Evolutionary conservation across 2,329 filamentous ascomycete species (phyloP), one percentile per base, ranked within the genome.

Genomic region (Arthroderma sp.): DNA sequence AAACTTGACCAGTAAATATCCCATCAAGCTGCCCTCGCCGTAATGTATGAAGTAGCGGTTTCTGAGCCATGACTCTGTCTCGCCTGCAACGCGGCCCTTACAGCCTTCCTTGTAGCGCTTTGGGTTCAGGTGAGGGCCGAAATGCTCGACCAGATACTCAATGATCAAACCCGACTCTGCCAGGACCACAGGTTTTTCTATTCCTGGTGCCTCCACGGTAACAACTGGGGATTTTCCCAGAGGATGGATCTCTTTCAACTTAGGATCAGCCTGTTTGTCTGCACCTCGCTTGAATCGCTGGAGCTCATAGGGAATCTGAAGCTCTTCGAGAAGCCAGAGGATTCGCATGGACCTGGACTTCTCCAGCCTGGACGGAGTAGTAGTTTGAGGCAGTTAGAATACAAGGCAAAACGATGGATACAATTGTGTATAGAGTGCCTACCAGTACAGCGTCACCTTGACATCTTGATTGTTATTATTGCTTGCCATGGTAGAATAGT

Each of bases 201-300:
- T 62, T 0, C 60, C 62, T 1, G 70, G 62, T 1, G 65, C 61
- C 49, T 77, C 67, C 53, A 95, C 69, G 6, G 75, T 76, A 51
- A 96, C 67, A 36, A 89, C 67, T 0, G 89, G 89, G 1, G 85
- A 87, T 61, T 94, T 94, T 49, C 89, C 89, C 3, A 95, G 72
- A 0, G 85, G 82, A 57, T 94, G 86, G 33, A 94, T 66, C 50
- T 85, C 72, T 57, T 83, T 80, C 38, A 95, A 73, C 55, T 84
- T 81, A 0, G 77, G 69, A 3, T 85, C 85, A 1, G 88, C 88
- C n/a, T 84, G 69, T 53, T 40, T 43, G 45, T 81, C 74, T 46
- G 64, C 55, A 34, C 61, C 60, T 33, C 88, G 81, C 61, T 85
- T 85, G 72, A 83, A 91, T 44, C 82, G 73, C 57, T 89, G 78